Conservation (phyloP, 176 grass and related monocot genomes). For the Lolium rigidum region DNA sequence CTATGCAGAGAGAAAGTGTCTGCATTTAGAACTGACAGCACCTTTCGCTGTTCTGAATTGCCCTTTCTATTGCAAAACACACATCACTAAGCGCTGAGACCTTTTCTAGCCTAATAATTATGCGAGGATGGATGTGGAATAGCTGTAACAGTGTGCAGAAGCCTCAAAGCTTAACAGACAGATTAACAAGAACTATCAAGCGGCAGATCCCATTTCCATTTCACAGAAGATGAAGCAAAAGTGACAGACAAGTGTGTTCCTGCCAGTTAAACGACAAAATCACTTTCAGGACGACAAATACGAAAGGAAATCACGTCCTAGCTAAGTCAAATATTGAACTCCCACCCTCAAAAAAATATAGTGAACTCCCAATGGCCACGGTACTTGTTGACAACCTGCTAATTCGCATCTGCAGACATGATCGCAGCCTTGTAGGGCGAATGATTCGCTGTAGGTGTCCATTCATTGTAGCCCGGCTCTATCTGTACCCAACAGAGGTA, state of each 20-base stretch:
- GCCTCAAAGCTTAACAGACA: background rate
- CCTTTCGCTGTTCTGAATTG: background rate
- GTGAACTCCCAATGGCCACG: background rate
- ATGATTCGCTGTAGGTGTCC: background rate
- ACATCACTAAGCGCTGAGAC: too few species aligned
- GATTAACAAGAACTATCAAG: background rate
- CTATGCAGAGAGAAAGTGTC: background rate
- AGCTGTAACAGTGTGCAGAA: too few species aligned
- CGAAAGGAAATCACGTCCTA: background rate
- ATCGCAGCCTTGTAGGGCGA: background rate
- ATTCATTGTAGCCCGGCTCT: slow-evolving; percentile 14
- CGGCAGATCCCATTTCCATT: slow-evolving; percentile 19
- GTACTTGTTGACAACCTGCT: background rate
- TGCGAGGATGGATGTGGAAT: too few species aligned
- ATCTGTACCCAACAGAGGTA: background rate
- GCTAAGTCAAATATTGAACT: background rate
- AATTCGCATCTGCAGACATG: background rate
- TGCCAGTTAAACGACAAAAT: background rate
- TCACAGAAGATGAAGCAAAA: background rate
- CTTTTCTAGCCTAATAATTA: too few species aligned
- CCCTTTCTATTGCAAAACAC: background rate
- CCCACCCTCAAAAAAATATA: too few species aligned
- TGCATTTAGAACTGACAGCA: background rate
- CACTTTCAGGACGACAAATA: background rate
- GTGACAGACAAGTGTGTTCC: background rate